Evolutionary conservation across 441 rosid genomes (phyloP), one percentile per base, ranked within the genome.

Genomic region (Pelargonium fulgidum): DNA sequence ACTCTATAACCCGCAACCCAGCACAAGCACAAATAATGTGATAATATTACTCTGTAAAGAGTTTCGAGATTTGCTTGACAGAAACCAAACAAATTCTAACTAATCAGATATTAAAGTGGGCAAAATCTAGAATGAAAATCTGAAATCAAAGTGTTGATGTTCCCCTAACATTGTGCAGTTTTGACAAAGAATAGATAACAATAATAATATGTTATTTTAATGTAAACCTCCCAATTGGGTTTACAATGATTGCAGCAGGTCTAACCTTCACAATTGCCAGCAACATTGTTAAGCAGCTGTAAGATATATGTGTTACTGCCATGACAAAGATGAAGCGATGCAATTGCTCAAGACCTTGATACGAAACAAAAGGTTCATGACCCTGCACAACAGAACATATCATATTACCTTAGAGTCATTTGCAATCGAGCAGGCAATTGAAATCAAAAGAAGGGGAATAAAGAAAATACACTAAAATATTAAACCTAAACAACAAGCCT

Each of bases 281-380:
- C 83, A 92, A 76, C 98, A 92, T 89, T 62, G 96, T 92, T 77
- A 92, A 84, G 83, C 96, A 90, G 78, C 98, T 90, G 85, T 90
- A 92, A 50, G 89, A 84, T 72, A 92, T 66, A 73, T 92, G 98
- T 36, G 98, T 92, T 81, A 92, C 75, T 26, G 98, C 96, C 98
- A 92, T 92, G 79, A 92, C 84, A 76, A 92, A 92, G 77, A 92
- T 92, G 88, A 92, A 92, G 67, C 96, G 95, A 71, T 92, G 98
- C 85, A 92, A 68, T 81, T 89, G 96, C 85, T 92, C 98, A 13
- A 90, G 89, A 75, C 89, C 95, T 79, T 92, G 82, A 76, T 85
- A 87, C 42, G 98, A 92, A 70, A 92, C 92, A 79, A 92, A 90
- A 16, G 95, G 98, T 75, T 90, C 96, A 44, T 79, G 71, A 62